These are phyloP conservation scores for Talaromyces sp. DNA, from an alignment of 2,329 filamentous ascomycete genomes.

Conservation along the genomic window DNA sequence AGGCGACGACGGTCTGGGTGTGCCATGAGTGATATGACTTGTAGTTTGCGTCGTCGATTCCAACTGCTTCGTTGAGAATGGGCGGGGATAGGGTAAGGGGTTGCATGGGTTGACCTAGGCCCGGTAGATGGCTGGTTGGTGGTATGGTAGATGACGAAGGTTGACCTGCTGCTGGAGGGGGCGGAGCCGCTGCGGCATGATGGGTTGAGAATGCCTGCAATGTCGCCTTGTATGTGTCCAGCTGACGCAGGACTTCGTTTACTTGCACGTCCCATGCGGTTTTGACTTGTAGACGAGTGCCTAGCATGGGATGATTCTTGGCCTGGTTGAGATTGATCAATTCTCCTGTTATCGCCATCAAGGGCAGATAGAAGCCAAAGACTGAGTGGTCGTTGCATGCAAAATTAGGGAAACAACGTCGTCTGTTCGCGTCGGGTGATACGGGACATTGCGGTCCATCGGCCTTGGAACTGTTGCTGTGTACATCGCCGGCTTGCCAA, in stretches of 20 bases:
- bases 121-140: slow-evolving; percentile 39
- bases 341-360: slow-evolving; percentile 91
- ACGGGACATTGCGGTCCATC: slow-evolving; percentile 35
- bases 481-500: slow-evolving; percentile 82
- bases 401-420: slow-evolving; percentile 70
- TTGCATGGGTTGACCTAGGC: slow-evolving; percentile 4
- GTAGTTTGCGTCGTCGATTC: slow-evolving; percentile 25
- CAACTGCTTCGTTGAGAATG: slow-evolving; percentile 70
- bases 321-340: slow-evolving; percentile 88
- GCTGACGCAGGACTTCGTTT: slow-evolving; percentile 71
- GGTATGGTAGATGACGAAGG: slow-evolving; percentile 46
- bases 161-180: background rate
- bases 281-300: slow-evolving; percentile 66
- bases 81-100: slow-evolving; percentile 28
- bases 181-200: slow-evolving; percentile 50
- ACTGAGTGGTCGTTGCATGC: slow-evolving; percentile 84
- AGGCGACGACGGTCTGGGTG: slow-evolving; percentile 80
- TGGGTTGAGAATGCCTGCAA: slow-evolving; percentile 46
- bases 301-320: slow-evolving; percentile 81
- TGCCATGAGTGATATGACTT: slow-evolving; percentile 50
- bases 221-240: slow-evolving; percentile 77
- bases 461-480: slow-evolving; percentile 46
- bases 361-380: slow-evolving; percentile 86
- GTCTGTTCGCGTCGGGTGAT: slow-evolving; percentile 39
- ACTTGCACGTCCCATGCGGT: slow-evolving; percentile 78